These are phyloP conservation scores for Chrysoporthe puriensis DNA, from an alignment of 2,329 filamentous ascomycete species.

Conservation along the genomic window DNA sequence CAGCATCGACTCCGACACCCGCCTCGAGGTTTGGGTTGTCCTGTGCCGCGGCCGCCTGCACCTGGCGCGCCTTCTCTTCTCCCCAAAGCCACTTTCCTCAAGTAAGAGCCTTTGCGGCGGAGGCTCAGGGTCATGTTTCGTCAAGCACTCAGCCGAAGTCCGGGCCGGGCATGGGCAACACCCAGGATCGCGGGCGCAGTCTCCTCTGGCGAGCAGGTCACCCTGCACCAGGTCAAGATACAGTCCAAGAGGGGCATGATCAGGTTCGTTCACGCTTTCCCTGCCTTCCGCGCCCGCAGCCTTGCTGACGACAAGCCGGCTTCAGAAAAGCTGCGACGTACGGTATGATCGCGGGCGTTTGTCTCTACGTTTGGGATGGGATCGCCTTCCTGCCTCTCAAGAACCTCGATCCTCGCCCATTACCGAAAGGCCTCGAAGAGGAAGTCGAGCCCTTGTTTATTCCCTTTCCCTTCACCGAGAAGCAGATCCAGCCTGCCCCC, in stretches of 20 bases:
- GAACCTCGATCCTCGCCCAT: constrained; percentile 42
- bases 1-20: neutral
- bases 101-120: too few species aligned
- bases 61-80: constrained; percentile 3
- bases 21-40: neutral
- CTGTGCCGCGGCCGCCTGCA: constrained; percentile 7
- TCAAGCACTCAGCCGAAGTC: constrained; percentile 22
- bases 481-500: constrained; percentile 49
- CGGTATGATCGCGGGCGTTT: constrained; percentile 40
- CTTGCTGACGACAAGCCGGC: neutral
- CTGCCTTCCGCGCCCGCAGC: neutral
- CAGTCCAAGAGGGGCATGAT: neutral
- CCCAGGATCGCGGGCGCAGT: constrained; percentile 13
- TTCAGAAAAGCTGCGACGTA: constrained; percentile 19
- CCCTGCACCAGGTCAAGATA: constrained; percentile 18
- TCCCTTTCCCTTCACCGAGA: constrained; percentile 63
- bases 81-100: neutral
- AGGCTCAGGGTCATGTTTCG: constrained; percentile 17
- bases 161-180: constrained; percentile 19
- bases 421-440: constrained; percentile 45
- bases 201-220: constrained; percentile 20
- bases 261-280: constrained; percentile 5
- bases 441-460: constrained; percentile 58
- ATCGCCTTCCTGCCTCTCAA: constrained; percentile 48
- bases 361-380: constrained; percentile 51